Conservation (phyloP, 2,329 filamentous ascomycete species). For the Phoma sp. region DNA sequence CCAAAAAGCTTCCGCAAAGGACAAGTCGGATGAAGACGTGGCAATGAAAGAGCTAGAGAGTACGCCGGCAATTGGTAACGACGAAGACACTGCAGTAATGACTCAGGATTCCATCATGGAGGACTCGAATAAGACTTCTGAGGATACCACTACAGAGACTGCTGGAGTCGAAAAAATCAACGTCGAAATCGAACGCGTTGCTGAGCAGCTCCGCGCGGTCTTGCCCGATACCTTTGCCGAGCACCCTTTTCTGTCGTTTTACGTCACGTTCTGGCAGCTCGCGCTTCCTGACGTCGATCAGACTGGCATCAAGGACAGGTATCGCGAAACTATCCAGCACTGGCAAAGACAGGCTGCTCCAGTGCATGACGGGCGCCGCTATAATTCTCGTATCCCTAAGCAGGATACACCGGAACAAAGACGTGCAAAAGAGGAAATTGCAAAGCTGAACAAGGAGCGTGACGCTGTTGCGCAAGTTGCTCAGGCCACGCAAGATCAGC, state of each 20-base stretch:
- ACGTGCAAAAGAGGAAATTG: constrained; percentile 73
- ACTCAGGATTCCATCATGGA: constrained; percentile 50
- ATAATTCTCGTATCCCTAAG: constrained; percentile 39
- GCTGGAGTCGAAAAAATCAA: constrained; percentile 47
- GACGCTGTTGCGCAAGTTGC: constrained; percentile 59
- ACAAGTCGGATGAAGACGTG: constrained; percentile 59
- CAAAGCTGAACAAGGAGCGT: constrained; percentile 55
- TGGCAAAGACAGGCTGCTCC: constrained; percentile 28
- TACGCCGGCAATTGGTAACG: constrained; percentile 11
- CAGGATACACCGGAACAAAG: constrained; percentile 69
- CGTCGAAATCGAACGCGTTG: constrained; percentile 74
- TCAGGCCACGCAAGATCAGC: constrained; percentile 63
- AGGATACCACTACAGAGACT: neutral
- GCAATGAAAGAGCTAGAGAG: constrained; percentile 35
- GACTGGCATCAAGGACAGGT: constrained; percentile 69
- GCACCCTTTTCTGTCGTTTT: constrained; percentile 79
- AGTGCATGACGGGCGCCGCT: constrained; percentile 69
- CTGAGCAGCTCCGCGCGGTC: constrained; percentile 68
- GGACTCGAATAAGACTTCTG: constrained; percentile 30
- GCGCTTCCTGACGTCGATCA: constrained; percentile 77
- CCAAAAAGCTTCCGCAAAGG: constrained; percentile 19
- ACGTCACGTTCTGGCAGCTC: constrained; percentile 90
- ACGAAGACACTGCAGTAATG: constrained; percentile 3
- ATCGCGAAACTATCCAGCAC: constrained; percentile 72
- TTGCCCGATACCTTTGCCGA: constrained; percentile 70